Conservation (phyloP, 2,329 filamentous ascomycete species). For the Blastomyces emzantsi region DNA sequence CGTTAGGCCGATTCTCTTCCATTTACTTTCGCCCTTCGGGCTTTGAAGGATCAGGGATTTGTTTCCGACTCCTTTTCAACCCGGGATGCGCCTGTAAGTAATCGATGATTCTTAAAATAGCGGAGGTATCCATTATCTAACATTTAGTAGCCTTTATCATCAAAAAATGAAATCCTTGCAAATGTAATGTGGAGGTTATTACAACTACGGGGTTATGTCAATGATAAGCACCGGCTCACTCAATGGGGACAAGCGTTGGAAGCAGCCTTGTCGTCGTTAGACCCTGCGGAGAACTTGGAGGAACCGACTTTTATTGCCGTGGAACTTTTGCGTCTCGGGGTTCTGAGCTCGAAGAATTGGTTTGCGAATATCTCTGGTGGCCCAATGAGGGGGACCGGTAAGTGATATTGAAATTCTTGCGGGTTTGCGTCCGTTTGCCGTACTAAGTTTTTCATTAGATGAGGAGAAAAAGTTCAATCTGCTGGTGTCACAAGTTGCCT, state of each 20-base stretch:
- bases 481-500: conserved; percentile 78
- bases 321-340: conserved; percentile 70
- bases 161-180: conserved; percentile 62
- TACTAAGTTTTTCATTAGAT: conserved; percentile 40
- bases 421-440: neutral
- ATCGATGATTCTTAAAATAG: neutral
- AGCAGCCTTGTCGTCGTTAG: conserved; percentile 55
- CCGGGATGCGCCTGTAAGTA: conserved; percentile 39
- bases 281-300: conserved; percentile 53
- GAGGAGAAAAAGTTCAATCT: conserved; percentile 70
- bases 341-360: conserved; percentile 64
- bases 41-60: conserved; percentile 62
- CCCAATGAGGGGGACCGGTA: conserved; percentile 49
- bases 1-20: conserved; percentile 13
- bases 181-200: conserved; percentile 84
- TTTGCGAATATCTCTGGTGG: conserved; percentile 50
- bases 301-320: conserved; percentile 75
- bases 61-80: conserved; percentile 57
- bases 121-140: conserved; percentile 15
- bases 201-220: conserved; percentile 76
- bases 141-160: conserved; percentile 39
- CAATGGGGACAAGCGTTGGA: conserved; percentile 73
- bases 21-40: conserved; percentile 44
- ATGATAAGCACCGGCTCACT: conserved; percentile 69
- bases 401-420: conserved; percentile 6